Evolutionary conservation across 371 early-diverging fungal species (phyloP), one percentile per base, ranked within the genome.

Genomic region (Rhizopus delemar): DNA sequence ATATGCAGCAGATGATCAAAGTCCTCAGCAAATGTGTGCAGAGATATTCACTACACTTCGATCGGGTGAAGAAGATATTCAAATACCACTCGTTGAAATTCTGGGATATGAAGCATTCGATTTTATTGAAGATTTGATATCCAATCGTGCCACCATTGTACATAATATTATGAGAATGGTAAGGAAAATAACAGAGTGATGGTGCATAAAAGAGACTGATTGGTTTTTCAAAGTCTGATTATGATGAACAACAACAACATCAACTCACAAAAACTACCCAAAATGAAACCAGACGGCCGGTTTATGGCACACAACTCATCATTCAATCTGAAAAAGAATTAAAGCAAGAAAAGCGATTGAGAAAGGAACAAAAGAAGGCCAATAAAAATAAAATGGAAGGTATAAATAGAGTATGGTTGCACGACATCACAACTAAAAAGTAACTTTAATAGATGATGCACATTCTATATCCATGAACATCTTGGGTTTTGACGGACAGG

Each of bases 71-170:
- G 85, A 86, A 45, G 80, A 69, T 38, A 85, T 90, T 36, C 86
- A 91, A 59, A 77, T 70, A 11, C 66, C 73, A 33, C 71, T 93
- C 16, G 78, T 93, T 4, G 92, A 93, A 61, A 66, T 90, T 0
- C 72, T 93, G n/a, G 93, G 93, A 2, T 90, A 75, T 63, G 88
- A 89, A 33, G 84, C 83, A 28, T 68, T 93, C 43, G 89, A 90
- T 38, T 81, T 91, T 41, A 80, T 91, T 29, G 71, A 81, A 0
- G 73, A 65, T 0, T 63, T 88, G 4, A 66, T 88, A 9, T 60
- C 77, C 4, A 73, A 82, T 61, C 74, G 86, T 12, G 56, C 68
- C 1, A 69, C 64, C 11, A 74, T 84, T 46, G 81, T 83, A 11
- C 74, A 74, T 34, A 83, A 82, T 61, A 76, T 83, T 38, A 75